Percentiles rank a stretch among this genome's conserved stretches.
Evolutionary conservation across 2,329 filamentous ascomycete genomes (phyloP).

Genomic region (Monilinia fructigena): DNA sequence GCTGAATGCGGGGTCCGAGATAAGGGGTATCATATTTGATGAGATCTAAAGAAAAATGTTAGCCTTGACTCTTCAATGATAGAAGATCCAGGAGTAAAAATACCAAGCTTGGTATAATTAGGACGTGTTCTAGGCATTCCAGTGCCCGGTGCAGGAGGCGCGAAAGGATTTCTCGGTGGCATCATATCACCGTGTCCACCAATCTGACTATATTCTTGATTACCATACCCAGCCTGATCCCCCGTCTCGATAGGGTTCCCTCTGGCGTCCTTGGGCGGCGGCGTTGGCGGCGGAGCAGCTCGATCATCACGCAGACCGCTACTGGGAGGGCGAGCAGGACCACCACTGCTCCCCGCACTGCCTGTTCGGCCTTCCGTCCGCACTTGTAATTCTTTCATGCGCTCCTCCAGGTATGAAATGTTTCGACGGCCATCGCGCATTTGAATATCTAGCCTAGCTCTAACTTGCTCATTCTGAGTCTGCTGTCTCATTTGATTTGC

Average conservation of each 20-base stretch:
- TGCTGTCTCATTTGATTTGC: conserved; percentile 94
- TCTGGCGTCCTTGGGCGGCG: conserved; percentile 71
- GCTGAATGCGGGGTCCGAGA: conserved; percentile 93
- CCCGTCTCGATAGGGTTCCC: conserved; percentile 46
- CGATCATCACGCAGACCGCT: conserved; percentile 47
- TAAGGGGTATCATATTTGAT: conserved; percentile 98
- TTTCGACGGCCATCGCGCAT: conserved; percentile 92
- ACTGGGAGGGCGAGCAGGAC: conserved; percentile 41
- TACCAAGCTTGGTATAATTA: conserved; percentile 96
- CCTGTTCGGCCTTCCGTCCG: conserved; percentile 69
- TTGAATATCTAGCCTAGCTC: conserved; percentile 86
- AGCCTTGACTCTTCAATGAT: conserved; percentile 22
- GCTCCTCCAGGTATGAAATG: conserved; percentile 93
- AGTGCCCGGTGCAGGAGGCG: conserved; percentile 66
- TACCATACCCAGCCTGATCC: conserved; percentile 64
- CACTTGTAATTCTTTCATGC: conserved; percentile 82
- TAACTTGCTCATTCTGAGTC: conserved; percentile 88
- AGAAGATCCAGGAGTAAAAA: conserved; percentile 39
- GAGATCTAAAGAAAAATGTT: conserved; percentile 61
- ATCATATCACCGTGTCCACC: conserved; percentile 70
- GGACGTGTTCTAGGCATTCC: conserved; percentile 71
- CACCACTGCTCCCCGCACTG: conserved; percentile 61
- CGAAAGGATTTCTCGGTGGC: conserved; percentile 78
- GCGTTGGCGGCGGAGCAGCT: conserved; percentile 57
- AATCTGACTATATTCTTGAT: conserved; percentile 54